Evolutionary conservation across 306 rosid species (phyloP), one percentile per base, ranked within the genome.

Genomic region (Ochetophila trinervis): DNA sequence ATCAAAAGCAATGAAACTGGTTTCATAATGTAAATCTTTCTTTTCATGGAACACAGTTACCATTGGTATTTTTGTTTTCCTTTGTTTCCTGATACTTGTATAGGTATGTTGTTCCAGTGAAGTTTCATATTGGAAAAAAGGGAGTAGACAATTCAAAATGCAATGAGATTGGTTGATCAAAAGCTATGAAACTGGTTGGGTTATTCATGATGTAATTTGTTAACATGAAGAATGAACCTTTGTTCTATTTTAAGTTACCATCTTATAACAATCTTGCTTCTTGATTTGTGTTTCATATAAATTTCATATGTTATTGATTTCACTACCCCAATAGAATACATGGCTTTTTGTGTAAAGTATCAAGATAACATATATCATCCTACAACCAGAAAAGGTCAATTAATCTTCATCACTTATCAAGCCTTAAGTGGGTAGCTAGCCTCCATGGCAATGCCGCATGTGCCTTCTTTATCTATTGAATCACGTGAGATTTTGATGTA

Each of bases 401-500:
- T 63, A 47, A 27, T 45, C 70, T 20, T 30, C 60, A n/a, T 8
- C 18, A 16, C 27, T 66, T 51, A 32, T 67, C 60, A 53, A 45
- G 68, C 65, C 82, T 78, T 82, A 62, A 80, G 68, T 32, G 86
- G 95, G 82, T 85, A 87, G 83, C 86, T 81, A 70, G 95, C 78
- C 27, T 77, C 77, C 86, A 78, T 77, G 66, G 89, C 84, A 79
- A 87, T 87, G 67, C 96, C 91, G 47, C 96, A 82, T 65, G 49
- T 51, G 56, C 95, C 96, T 59, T 51, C 42, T 70, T 64, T 78
- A 34, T 82, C 72, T 16, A 0, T 13, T 1, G 59, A 34, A 57
- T 68, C 84, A 20, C 83, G 69, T 57, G 35, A 52, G 66, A 87
- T 73, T 72, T 70, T 92, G 35, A 84, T 35, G 45, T 85, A 85